A percentile compares a stretch with the other conserved stretches of the same genome.
Conservation (phyloP, 257 asterid genomes). For the Scutellaria galericulata region DNA sequence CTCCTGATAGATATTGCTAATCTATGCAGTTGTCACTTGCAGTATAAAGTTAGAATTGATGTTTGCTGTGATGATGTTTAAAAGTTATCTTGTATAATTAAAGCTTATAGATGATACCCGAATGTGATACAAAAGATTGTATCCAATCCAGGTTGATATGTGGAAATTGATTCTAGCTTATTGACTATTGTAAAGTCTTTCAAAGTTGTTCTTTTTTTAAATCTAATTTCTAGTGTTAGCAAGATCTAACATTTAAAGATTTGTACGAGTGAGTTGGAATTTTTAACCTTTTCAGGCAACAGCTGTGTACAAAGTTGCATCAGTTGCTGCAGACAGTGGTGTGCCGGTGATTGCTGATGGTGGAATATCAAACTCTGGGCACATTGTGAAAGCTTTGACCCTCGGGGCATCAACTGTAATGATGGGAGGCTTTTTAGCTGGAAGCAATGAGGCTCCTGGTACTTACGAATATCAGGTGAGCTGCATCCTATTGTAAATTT, state of each 20-base stretch:
- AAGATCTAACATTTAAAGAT: background rate
- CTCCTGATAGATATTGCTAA: background rate
- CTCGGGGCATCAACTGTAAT: conserved; percentile 95
- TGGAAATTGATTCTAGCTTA: background rate
- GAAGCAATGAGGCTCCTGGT: conserved; percentile 93
- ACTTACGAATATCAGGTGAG: conserved; percentile 67
- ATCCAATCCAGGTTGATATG: background rate
- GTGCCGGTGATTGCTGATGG: conserved; percentile 95
- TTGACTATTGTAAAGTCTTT: background rate
- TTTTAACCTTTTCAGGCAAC: conserved; percentile 58
- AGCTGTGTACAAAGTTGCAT: conserved; percentile 90
- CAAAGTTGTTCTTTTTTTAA: background rate
- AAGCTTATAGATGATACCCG: background rate
- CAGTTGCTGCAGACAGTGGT: conserved; percentile 70
- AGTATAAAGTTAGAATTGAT: background rate
- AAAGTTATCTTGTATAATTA: background rate
- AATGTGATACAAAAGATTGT: background rate
- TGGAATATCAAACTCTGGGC: conserved; percentile 94
- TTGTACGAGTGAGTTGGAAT: background rate
- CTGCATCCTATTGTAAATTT: conserved; percentile 24
- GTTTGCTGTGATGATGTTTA: background rate
- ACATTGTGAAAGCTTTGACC: conserved; percentile 85
- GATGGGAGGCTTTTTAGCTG: conserved; percentile 96
- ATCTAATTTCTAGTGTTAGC: background rate
- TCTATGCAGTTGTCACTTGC: background rate